These are phyloP conservation scores for Simmondsia chinensis DNA, from an alignment of 148 eudicot genomes.

Conservation along the genomic window DNA sequence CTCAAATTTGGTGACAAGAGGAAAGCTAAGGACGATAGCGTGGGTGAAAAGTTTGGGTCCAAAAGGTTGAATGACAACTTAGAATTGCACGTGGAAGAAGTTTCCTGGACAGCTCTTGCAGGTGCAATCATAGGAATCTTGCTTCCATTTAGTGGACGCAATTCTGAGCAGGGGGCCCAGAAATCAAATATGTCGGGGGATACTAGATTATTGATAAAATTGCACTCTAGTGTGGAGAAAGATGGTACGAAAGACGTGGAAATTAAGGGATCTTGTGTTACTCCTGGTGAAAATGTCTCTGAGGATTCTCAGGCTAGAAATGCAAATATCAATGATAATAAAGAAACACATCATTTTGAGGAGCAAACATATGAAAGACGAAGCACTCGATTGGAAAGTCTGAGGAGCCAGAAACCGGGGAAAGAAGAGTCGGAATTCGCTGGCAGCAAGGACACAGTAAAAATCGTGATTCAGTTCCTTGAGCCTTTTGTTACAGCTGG, in stretches of 20 bases:
- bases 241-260: conserved; percentile 11
- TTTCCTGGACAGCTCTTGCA: conserved; percentile 69
- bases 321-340: conserved; percentile 19
- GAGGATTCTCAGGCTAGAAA: conserved; percentile 31
- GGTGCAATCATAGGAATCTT: conserved; percentile 47
- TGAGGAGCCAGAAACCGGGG: conserved; percentile 78
- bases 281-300: conserved; percentile 22
- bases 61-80: conserved; percentile 57
- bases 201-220: conserved; percentile 42
- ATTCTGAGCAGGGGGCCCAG: conserved; percentile 31
- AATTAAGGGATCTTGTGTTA: conserved; percentile 15
- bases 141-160: conserved; percentile 19
- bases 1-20: conserved; percentile 77
- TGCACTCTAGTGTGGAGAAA: conserved; percentile 35
- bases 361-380: conserved; percentile 87
- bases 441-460: conserved; percentile 50
- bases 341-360: conserved; percentile 39
- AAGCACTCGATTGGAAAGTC: conserved; percentile 77
- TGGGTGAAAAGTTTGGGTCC: conserved; percentile 18
- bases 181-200: conserved; percentile 27
- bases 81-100: conserved; percentile 52
- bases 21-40: conserved; percentile 35
- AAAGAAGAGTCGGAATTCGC: conserved; percentile 76
- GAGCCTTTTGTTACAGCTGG: conserved; percentile 49
- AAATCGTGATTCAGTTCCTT: conserved; percentile 56